Conservation (phyloP, 2,329 filamentous ascomycete genomes). For the Sclerotinia trifoliorum region DNA sequence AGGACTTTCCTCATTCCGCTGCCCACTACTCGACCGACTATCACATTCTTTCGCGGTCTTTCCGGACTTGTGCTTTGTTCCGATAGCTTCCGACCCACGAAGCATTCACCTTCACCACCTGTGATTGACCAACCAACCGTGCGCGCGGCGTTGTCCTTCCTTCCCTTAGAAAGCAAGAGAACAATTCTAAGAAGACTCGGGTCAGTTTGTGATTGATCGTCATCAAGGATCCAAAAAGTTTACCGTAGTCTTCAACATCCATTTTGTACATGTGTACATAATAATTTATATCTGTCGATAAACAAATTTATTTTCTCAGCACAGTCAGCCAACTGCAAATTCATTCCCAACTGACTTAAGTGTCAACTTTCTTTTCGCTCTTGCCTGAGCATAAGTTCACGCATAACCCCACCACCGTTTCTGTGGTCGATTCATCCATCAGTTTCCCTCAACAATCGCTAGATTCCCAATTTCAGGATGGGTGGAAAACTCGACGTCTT, state of each 20-base stretch:
- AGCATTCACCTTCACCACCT: neutral
- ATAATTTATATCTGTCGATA: conserved; percentile 13
- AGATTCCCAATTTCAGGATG: conserved; percentile 18
- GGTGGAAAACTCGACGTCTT: conserved; percentile 97
- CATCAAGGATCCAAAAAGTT: conserved; percentile 4
- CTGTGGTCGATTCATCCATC: neutral
- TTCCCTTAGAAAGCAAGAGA: neutral
- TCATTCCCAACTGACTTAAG: neutral
- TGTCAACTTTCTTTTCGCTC: conserved; percentile 31
- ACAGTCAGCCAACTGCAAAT: conserved; percentile 15
- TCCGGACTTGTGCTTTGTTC: neutral
- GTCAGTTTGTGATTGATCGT: conserved; percentile 11
- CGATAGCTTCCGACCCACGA: neutral
- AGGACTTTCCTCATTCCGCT: neutral
- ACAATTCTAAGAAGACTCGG: neutral
- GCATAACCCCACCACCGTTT: neutral
- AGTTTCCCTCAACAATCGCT: neutral
- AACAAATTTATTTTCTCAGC: neutral
- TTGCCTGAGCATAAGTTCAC: conserved; percentile 10
- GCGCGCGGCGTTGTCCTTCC: too few relatives aligned
- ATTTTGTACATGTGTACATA: conserved; percentile 24
- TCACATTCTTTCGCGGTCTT: neutral
- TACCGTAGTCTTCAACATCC: conserved; percentile 10
- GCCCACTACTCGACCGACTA: neutral
- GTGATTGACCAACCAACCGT: too few relatives aligned